A percentile compares a stretch with the other conserved stretches of the same genome.
phyloP scores from a whole-genome alignment of 345 rosid species.

The Trapa incisa region DNA sequence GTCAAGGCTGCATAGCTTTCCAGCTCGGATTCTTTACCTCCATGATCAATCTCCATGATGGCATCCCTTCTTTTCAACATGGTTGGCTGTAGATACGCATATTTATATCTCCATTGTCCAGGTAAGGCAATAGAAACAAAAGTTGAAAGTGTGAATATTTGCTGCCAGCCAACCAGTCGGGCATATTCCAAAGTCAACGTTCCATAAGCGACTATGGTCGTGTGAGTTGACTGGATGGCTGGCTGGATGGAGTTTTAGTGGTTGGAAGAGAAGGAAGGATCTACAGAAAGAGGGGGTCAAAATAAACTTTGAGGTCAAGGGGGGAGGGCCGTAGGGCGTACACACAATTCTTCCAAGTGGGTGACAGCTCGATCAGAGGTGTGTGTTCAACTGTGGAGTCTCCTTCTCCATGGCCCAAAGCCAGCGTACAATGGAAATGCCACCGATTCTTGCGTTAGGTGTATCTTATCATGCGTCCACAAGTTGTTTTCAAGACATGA shows the following conservation, averaged over 20 bases:
- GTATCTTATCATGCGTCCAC: background rate
- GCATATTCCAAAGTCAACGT: conserved; percentile 28
- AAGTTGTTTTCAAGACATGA: too few species aligned
- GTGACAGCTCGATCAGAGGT: background rate
- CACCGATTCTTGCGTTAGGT: background rate
- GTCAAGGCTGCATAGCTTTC: too few species aligned
- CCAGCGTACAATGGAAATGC: background rate
- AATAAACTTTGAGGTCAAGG: background rate
- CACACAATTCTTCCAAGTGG: background rate
- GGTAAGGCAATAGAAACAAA: too few species aligned
- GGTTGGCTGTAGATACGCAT: too few species aligned
- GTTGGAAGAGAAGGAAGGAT: background rate
- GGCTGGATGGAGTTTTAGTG: background rate
- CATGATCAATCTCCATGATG: too few species aligned
- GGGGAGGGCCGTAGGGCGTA: background rate
- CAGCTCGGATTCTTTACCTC: too few species aligned
- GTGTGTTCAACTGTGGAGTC: background rate
- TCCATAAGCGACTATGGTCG: too few species aligned
- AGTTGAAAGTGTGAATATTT: too few species aligned
- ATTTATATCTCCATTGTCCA: too few species aligned
- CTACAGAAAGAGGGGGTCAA: background rate
- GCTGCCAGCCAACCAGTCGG: too few species aligned
- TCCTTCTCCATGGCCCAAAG: background rate
- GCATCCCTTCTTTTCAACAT: too few species aligned
- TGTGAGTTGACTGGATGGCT: too few species aligned